Evolutionary conservation across 805 yeast species (phyloP), one percentile per base, ranked within the genome.

Genomic region (Priceomyces medius): DNA sequence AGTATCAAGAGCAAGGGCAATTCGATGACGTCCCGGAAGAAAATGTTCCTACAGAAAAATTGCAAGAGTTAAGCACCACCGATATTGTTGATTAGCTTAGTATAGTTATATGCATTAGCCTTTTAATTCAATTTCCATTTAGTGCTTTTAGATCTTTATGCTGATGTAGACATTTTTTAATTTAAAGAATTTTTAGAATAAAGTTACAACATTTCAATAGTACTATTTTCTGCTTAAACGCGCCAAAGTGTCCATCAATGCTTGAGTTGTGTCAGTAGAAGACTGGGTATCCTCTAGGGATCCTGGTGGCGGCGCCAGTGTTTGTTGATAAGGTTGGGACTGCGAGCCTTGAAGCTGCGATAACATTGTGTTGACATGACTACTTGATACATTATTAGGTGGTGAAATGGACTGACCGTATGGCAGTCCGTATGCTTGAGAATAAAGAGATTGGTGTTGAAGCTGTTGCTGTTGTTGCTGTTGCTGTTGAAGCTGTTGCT

Each of bases 211-310:
- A 26, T 21, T 21, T 21, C 24, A 26, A n/a, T 5, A 26, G n/a
- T 26, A 12, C 24, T 53, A 58, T 47, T 63, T 63, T 41, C 61
- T 56, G 35, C 61, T 59, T 44, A 66, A 56, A 42, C 68, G 53
- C 6, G 70, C 61, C 39, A 66, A 59, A 31, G 70, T 66, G 10
- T 67, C 71, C 66, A 64, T 57, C 38, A 66, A 49, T 9, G 59
- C 45, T 40, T 50, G 60, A 2, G 66, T 52, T 28, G 54, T 45
- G 32, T 47, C 50, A 26, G 48, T 37, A 13, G 45, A 24, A 17
- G 46, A 21, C 28, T 38, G 51, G 4, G 38, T 38, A 4, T 44
- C 46, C 16, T 28, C 49, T 14, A 42, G 49, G 20, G 46, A 27
- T 27, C 14, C 9, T 14, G 33, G 12, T 31, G 33, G 12, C 10